A percentile compares a stretch with the other conserved stretches of the same genome.
Conservation (phyloP, 208 protist genomes). For the Trichomonas tenax region DNA sequence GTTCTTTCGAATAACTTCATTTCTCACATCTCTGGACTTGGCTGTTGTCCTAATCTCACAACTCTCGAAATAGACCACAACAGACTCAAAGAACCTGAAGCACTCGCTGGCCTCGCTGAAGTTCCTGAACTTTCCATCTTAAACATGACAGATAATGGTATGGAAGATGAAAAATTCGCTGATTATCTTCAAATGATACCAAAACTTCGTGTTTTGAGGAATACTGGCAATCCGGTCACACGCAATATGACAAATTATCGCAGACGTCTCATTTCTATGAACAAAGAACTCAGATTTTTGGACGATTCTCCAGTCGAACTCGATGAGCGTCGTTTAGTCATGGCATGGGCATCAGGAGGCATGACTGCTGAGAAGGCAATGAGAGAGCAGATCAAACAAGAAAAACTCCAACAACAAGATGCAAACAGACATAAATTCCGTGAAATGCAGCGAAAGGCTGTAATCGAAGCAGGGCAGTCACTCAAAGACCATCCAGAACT, state of each 20-base stretch:
- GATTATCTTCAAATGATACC: constrained; percentile 58
- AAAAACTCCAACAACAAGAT: background rate
- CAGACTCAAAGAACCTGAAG: constrained; percentile 39
- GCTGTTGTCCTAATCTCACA: constrained; percentile 35
- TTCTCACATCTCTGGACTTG: constrained; percentile 42
- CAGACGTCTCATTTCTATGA: constrained; percentile 52
- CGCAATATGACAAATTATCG: constrained; percentile 50
- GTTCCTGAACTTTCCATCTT: constrained; percentile 56
- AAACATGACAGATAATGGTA: constrained; percentile 68
- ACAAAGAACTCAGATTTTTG: constrained; percentile 35
- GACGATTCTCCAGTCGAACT: constrained; percentile 43
- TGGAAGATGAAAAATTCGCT: constrained; percentile 49
- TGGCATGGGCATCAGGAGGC: constrained; percentile 31
- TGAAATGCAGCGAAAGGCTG: background rate
- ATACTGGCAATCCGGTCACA: constrained; percentile 58
- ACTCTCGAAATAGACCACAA: constrained; percentile 55
- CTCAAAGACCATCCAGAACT: background rate
- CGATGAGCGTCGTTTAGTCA: constrained; percentile 26
- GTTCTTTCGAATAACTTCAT: constrained; percentile 58
- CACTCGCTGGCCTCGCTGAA: constrained; percentile 48
- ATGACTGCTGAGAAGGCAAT: background rate
- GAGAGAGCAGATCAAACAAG: constrained; percentile 6
- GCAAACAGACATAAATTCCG: background rate
- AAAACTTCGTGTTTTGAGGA: constrained; percentile 54
- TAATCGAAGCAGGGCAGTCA: background rate